Conservation (phyloP, 352 stramenopile species). For the Globisporangium radiosum region DNA sequence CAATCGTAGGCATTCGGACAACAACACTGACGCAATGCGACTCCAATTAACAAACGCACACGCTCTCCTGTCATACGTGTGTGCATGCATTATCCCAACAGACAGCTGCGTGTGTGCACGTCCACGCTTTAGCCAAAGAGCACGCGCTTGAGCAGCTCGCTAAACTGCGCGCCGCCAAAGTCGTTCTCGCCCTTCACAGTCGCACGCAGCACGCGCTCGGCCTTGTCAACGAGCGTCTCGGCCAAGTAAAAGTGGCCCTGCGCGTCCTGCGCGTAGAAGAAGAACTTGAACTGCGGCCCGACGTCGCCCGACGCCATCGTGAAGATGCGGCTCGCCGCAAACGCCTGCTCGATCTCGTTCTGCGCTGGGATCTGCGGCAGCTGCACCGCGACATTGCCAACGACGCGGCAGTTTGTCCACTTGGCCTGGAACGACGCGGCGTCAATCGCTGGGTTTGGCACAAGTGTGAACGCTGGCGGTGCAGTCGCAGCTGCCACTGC, state of each 20-base stretch:
- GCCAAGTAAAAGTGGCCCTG: conserved; percentile 56
- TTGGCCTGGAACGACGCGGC: conserved; percentile 64
- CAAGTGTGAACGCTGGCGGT: conserved; percentile 33
- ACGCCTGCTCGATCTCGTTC: conserved; percentile 59
- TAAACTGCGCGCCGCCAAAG: conserved; percentile 46
- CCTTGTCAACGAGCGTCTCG: conserved; percentile 74
- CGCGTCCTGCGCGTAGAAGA: conserved; percentile 77
- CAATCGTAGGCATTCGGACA: too few relatives aligned
- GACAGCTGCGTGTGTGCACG: too few relatives aligned
- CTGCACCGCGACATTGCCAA: conserved; percentile 53
- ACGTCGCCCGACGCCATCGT: conserved; percentile 81
- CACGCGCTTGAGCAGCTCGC: conserved; percentile 53
- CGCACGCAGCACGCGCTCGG: conserved; percentile 42
- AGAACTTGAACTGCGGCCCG: conserved; percentile 79
- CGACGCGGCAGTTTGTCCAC: conserved; percentile 63
- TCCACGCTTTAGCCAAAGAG: conserved; percentile 33
- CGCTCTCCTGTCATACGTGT: too few relatives aligned
- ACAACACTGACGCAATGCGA: too few relatives aligned
- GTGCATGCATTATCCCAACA: too few relatives aligned
- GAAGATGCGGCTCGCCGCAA: conserved; percentile 46
- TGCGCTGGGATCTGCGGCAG: conserved; percentile 50
- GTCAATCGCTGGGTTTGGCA: conserved; percentile 70
- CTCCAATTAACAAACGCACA: too few relatives aligned
- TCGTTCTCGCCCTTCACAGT: conserved; percentile 76
- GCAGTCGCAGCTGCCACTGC: conserved; percentile 11